Evolutionary conservation across 345 rosid genomes (phyloP), one percentile per base, ranked within the genome.

Genomic region (Eucalyptus cloeziana): DNA sequence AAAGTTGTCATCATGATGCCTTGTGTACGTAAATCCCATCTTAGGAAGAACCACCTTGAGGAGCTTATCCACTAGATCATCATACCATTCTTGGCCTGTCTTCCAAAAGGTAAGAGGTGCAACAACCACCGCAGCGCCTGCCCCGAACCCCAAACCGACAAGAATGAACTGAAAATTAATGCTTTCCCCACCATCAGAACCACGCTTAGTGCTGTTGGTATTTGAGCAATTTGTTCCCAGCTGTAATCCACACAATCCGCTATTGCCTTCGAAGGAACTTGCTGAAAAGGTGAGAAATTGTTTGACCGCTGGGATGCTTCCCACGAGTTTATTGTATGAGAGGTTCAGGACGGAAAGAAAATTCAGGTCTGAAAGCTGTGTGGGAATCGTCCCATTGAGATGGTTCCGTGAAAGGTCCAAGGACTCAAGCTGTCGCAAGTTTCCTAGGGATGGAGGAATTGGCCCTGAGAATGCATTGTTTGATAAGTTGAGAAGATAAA

Each of bases 61-160:
- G 64, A 95, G 47, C 87, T 89, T 93, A 85, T 96, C 95, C 2
- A 94, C 90, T 21, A 25, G 81, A 31, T 91, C 80, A 3, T 94
- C 93, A 5, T 50, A 88, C 89, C 92, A 91, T 83, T 79, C 50
- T 40, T 85, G 89, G 37, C 89, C 91, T 88, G 64, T 91, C 90
- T 88, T 92, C 89, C 91, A 92, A 67, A 92, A 51, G n/a, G 91
- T 60, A 19, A 92, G 40, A 7, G 94, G 94, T 10, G 93, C 95
- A 89, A 94, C 88, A 13, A 89, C 81, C 24, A 62, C 47, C 9
- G 92, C 98, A 87, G 96, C 94, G 14, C 95, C 96, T 2, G 89
- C 64, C 1, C 98, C 98, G 17, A 93, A 93, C 4, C 96, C 96
- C 13, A 94, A 17, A 4, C 96, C 96, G 1, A 87, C 91, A 50